Evolutionary conservation across 495 filamentous ascomycete genomes (phyloP).

Genomic region (Annulohypoxylon stygium): DNA sequence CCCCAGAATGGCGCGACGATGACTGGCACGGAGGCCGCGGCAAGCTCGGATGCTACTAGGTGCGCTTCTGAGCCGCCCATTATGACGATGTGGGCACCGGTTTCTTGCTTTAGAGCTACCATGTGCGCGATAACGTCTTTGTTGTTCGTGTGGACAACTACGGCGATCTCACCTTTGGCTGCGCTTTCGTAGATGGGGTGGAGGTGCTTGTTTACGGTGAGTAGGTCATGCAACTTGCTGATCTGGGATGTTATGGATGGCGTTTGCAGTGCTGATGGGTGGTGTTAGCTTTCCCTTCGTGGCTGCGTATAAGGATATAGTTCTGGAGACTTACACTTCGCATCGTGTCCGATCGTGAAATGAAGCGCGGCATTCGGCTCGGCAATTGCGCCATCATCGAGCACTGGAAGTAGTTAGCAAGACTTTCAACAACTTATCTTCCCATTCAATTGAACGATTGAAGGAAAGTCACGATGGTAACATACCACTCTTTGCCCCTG

Average conservation of each 20-base stretch:
- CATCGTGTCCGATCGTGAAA: constrained; percentile 56
- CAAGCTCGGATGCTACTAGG: constrained; percentile 57
- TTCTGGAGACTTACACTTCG: constrained; percentile 47
- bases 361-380: constrained; percentile 61
- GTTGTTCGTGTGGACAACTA: constrained; percentile 39
- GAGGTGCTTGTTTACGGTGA: constrained; percentile 31
- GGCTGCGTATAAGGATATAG: too few relatives aligned
- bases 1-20: constrained; percentile 51
- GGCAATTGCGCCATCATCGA: constrained; percentile 55
- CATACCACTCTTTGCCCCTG: constrained; percentile 55
- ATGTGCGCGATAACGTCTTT: constrained; percentile 41
- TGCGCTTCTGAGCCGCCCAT: constrained; percentile 31
- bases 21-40: constrained; percentile 55
- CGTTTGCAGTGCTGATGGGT: constrained; percentile 22
- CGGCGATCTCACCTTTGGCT: constrained; percentile 29
- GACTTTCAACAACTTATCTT: neutral
- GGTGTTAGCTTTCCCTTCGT: neutral
- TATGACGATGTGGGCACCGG: constrained; percentile 38
- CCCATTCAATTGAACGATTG: neutral
- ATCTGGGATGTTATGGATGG: constrained; percentile 40
- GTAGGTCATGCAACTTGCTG: constrained; percentile 31
- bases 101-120: constrained; percentile 37
- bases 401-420: constrained; percentile 23
- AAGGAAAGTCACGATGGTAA: neutral
- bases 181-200: constrained; percentile 35